Evolutionary conservation across 108 stramenopile species (phyloP).

Genomic region (Tribonema minus): DNA sequence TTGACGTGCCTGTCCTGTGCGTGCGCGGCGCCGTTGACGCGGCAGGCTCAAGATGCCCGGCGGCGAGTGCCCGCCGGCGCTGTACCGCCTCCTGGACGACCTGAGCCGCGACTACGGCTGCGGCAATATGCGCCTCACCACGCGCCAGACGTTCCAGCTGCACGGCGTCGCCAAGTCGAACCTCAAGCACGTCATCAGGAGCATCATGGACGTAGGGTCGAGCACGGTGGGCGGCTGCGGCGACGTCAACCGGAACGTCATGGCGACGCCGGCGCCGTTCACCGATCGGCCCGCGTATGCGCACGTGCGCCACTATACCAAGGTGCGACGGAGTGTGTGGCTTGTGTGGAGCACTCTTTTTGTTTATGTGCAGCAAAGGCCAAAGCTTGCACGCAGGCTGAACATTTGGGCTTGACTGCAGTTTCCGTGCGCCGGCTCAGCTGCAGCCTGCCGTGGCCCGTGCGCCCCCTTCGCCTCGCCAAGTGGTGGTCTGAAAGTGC

Average conservation of each 20-base stretch:
- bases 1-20: too few species aligned
- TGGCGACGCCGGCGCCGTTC: conserved; percentile 90
- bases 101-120: conserved; percentile 78
- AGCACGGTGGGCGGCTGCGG: conserved; percentile 96
- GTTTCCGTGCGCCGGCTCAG: too few species aligned
- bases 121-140: conserved; percentile 88
- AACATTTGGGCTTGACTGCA: too few species aligned
- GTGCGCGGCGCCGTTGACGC: too few species aligned
- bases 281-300: conserved; percentile 62
- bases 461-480: too few species aligned
- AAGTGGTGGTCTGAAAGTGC: too few species aligned
- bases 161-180: conserved; percentile 92
- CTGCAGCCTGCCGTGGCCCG: too few species aligned
- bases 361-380: too few species aligned
- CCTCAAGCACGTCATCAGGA: conserved; percentile 88
- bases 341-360: too few species aligned
- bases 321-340: too few species aligned
- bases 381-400: too few species aligned
- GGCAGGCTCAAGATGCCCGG: conserved; percentile 95
- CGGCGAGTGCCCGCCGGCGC: conserved; percentile 83
- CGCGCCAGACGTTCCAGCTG: conserved; percentile 95
- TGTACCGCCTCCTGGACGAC: conserved; percentile 84
- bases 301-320: conserved; percentile 67
- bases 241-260: conserved; percentile 92
- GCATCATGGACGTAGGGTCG: conserved; percentile 92